These are phyloP conservation scores for Yamadazyma dushanensis DNA, from an alignment of 1,139 yeast species.

Conservation along the genomic window DNA sequence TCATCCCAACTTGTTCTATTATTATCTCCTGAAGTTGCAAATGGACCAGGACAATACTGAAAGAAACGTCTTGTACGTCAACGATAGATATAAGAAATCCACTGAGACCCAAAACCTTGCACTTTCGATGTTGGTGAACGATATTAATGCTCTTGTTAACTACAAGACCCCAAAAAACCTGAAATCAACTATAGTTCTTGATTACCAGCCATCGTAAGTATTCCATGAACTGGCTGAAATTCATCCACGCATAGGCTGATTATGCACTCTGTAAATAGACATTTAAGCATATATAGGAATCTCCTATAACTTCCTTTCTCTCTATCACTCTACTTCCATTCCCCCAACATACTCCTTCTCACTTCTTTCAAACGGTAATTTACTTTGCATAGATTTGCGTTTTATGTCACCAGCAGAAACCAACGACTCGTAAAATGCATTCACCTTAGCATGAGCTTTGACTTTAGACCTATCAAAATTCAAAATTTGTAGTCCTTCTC, in stretches of 20 bases:
- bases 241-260: no score
- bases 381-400: no score
- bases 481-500: slow-evolving; percentile 76
- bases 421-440: slow-evolving; percentile 53
- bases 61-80: slow-evolving; percentile 17
- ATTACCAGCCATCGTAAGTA: no score
- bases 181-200: no score
- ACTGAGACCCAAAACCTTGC: not conserved
- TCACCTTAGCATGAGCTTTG: slow-evolving; percentile 61
- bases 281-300: slow-evolving; percentile 1
- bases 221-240: slow-evolving; percentile 1
- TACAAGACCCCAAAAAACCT: no score
- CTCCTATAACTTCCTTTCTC: no score
- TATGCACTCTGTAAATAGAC: not conserved
- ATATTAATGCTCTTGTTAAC: slow-evolving; percentile 7
- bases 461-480: slow-evolving; percentile 64
- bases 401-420: slow-evolving; percentile 23
- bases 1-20: slow-evolving; percentile 22
- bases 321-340: slow-evolving; percentile 17
- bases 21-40: slow-evolving; percentile 20
- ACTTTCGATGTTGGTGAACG: slow-evolving; percentile 10
- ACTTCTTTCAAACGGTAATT: no score
- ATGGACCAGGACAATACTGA: slow-evolving; percentile 10
- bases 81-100: slow-evolving; percentile 8
- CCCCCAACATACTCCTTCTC: slow-evolving; percentile 9